A percentile compares a stretch with the other conserved stretches of the same genome.
Evolutionary conservation across 768 basidiomycete genomes (phyloP).

Genomic region (Postia placenta): DNA sequence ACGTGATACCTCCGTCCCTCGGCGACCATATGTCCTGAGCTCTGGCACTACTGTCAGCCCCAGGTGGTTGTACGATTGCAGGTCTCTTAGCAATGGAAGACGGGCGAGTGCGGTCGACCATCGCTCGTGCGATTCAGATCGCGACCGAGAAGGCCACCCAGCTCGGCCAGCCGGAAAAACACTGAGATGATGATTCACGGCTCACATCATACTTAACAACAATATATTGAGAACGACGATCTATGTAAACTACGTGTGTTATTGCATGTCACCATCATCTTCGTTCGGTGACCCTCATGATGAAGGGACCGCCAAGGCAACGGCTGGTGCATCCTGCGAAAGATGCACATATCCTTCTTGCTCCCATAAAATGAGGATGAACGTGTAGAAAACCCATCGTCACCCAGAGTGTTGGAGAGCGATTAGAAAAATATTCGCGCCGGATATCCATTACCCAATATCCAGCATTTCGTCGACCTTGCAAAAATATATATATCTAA

Average conservation of each 20-base stretch:
- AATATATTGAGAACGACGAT: not conserved
- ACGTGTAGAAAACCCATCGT: slow-evolving; percentile 65
- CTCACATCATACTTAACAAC: not conserved
- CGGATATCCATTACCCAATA: too few species aligned
- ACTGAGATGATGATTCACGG: slow-evolving; percentile 21
- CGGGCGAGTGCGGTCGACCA: slow-evolving; percentile 86
- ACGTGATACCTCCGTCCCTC: slow-evolving; percentile 23
- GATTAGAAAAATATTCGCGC: not conserved
- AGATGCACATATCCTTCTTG: slow-evolving; percentile 40
- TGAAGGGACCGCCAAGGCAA: slow-evolving; percentile 21
- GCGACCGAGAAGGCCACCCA: slow-evolving; percentile 88
- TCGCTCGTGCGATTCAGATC: slow-evolving; percentile 90
- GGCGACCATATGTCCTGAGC: not conserved
- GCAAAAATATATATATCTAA: too few species aligned
- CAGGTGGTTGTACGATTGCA: slow-evolving; percentile 97
- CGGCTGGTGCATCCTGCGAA: slow-evolving; percentile 14
- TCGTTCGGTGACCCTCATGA: slow-evolving; percentile 21
- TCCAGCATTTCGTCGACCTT: too few species aligned
- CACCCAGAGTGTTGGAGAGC: slow-evolving; percentile 98
- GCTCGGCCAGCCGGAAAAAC: slow-evolving; percentile 66
- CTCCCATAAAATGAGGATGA: slow-evolving; percentile 96
- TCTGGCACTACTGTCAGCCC: slow-evolving; percentile 46
- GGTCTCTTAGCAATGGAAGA: slow-evolving; percentile 95
- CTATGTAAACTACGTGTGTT: not conserved
- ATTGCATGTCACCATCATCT: slow-evolving; percentile 15